phyloP scores from a whole-genome alignment of 1,139 yeast species.

The Lodderomyces theae region DNA sequence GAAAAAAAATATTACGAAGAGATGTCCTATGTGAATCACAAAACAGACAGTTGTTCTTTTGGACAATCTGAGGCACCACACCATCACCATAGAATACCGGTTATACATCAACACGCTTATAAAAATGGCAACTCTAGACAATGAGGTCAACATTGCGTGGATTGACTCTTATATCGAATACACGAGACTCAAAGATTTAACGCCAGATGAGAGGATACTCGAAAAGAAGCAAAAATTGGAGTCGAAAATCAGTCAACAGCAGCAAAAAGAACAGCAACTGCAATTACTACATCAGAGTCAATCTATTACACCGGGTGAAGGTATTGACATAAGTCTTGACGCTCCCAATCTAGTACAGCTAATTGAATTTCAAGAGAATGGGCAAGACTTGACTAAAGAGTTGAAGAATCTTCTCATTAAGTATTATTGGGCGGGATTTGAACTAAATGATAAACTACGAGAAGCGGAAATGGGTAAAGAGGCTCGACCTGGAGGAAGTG shows the following conservation, averaged over 20 bases:
- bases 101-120: background rate
- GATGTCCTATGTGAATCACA: too few relatives aligned
- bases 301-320: background rate
- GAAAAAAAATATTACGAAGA: background rate
- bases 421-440: constrained; percentile 37
- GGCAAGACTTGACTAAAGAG: constrained; percentile 21
- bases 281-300: background rate
- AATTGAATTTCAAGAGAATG: constrained; percentile 16
- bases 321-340: constrained; percentile 7
- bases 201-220: constrained; percentile 4
- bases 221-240: background rate
- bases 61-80: too few relatives aligned
- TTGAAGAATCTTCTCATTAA: constrained; percentile 26
- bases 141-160: constrained; percentile 9
- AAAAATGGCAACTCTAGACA: constrained; percentile 1
- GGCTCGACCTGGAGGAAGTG: too few relatives aligned
- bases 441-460: constrained; percentile 17
- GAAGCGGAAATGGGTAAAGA: constrained; percentile 1
- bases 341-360: constrained; percentile 16
- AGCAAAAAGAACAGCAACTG: background rate
- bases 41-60: too few relatives aligned
- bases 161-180: constrained; percentile 11
- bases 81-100: background rate
- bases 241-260: background rate
- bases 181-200: constrained; percentile 3